Evolutionary conservation across 2,329 filamentous ascomycete species (phyloP).

Genomic region (Epichloe glyceriae): DNA sequence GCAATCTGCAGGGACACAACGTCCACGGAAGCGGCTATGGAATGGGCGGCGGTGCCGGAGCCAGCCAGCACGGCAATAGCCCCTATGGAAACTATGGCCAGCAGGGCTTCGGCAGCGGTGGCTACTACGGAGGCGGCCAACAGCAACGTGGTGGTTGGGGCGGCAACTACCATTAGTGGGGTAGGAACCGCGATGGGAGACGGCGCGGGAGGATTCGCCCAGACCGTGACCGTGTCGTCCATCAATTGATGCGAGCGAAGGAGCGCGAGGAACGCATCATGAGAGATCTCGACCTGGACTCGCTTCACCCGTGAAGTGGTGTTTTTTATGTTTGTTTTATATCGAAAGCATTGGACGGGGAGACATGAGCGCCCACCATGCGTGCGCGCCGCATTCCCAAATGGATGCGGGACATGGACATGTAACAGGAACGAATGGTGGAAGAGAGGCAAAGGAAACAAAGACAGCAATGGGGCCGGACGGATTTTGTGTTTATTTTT

Average conservation of each 20-base stretch:
- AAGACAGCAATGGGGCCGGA: slow-evolving; percentile 5
- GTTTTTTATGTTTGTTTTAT: slow-evolving; percentile 5
- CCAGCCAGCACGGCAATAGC: slow-evolving; percentile 38
- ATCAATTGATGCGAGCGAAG: neutral
- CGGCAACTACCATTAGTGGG: slow-evolving; percentile 42
- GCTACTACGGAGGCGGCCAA: slow-evolving; percentile 32
- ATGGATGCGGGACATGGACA: neutral
- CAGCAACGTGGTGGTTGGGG: slow-evolving; percentile 44
- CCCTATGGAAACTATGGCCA: slow-evolving; percentile 41
- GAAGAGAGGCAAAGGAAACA: slow-evolving; percentile 4
- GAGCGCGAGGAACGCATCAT: slow-evolving; percentile 8
- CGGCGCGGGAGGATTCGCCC: slow-evolving; percentile 8
- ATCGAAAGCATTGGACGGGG: slow-evolving; percentile 14
- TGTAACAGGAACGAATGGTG: slow-evolving; percentile 6
- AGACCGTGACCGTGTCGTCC: slow-evolving; percentile 3
- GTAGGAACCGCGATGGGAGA: slow-evolving; percentile 18
- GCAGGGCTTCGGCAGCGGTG: slow-evolving; percentile 33
- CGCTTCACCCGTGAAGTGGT: slow-evolving; percentile 5
- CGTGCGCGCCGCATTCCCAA: slow-evolving; percentile 9
- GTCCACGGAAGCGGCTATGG: slow-evolving; percentile 44
- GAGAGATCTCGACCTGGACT: slow-evolving; percentile 8
- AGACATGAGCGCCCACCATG: slow-evolving; percentile 20
- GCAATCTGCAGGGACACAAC: slow-evolving; percentile 38
- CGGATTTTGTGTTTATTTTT: slow-evolving; percentile 5
- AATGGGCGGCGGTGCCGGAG: slow-evolving; percentile 36